Evolutionary conservation across 306 rosid species (phyloP), one percentile per base, ranked within the genome.

Genomic region (Malus orientalis): DNA sequence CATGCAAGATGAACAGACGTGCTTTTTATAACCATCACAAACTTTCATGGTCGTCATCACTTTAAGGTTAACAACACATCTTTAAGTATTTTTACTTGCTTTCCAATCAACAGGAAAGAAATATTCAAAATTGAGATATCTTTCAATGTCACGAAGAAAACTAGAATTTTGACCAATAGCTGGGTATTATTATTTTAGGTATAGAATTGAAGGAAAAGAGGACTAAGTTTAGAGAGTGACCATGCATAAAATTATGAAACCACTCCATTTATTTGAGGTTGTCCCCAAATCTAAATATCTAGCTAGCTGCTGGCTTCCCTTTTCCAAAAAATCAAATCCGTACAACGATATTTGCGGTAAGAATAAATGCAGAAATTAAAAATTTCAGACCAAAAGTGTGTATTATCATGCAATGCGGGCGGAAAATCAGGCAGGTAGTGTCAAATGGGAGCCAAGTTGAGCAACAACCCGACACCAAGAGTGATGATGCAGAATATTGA

Each of bases 391-490:
- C 63, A 25, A 2, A 68, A 23, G n/a, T 19, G 16, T 51, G 74
- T 20, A 15, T 49, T 6, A 16, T 70, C 69, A 47, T 65, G 75
- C 74, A 67, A 51, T 72, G 71, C 68, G 55, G 76, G 74, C 76
- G 76, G 70, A 33, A 27, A 65, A 64, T 64, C 33, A 70, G 83
- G 78, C 71, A 70, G 22, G 78, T 59, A 73, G 81, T 83, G 27
- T 69, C 74, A 65, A 64, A 3, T 42, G 27, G 42, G 74, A 19
- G 74, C 66, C 74, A 79, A 83, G 44, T 29, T 32, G 25, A 29
- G 66, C 67, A 63, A 22, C 77, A 65, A 79, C 20, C 68, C 64
- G 74, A 75, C 85, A 55, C 20, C 40, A 65, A 33, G 5, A 49
- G 57, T 62, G 44, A 25, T 49, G 66, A 51, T 14, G 6, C 22